Evolutionary conservation across 2,329 filamentous ascomycete genomes (phyloP), one percentile per base, ranked within the genome.

Genomic region (Colletotrichum musicola): DNA sequence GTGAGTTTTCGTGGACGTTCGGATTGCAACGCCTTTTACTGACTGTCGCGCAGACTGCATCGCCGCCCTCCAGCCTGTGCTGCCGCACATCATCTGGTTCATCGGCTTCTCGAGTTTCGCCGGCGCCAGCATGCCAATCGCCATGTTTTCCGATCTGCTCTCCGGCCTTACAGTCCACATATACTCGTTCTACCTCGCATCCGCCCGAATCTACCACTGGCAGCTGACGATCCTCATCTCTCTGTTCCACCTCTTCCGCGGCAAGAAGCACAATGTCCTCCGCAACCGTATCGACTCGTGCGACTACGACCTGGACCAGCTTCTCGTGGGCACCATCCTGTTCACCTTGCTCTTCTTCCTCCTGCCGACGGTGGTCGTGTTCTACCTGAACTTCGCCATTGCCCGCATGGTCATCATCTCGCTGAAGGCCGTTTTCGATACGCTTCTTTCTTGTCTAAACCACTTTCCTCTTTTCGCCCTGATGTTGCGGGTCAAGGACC

Each of bases 281-380:
- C 92, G 97, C 70, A 97, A 98, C 77, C 94, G 96, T 81, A 98
- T 99, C 75, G 96, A 99, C 78, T 97, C 95, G 54, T 99, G 96
- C 84, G 96, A 98, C 81, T 99, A 99, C 81, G 96, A 98, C 77
- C 88, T 99, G 25, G 96, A 99, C 77, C 97, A 99, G 81, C 88
- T 99, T 4, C 90, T 99, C 6, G 90, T 99, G 7, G 96, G 96
- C 69, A 99, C 96, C 1, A 98, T 99, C 68, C 85, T 99, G 20
- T 99, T 99, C 77, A 98, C 96, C 0, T 84, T 99, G 7, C 87
- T 99, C 1, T 97, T 97, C 81, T 99, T 98, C 79, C 86, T 99
- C 16, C 85, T 99, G 4, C 96, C 96, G 0, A 99, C 96, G 0
- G 94, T 99, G 25, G 89, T 95, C 61, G 96, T 99, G 50, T 99